Conservation (phyloP, 1,139 yeast species). For the Lodderomyces elongisporus region DNA sequence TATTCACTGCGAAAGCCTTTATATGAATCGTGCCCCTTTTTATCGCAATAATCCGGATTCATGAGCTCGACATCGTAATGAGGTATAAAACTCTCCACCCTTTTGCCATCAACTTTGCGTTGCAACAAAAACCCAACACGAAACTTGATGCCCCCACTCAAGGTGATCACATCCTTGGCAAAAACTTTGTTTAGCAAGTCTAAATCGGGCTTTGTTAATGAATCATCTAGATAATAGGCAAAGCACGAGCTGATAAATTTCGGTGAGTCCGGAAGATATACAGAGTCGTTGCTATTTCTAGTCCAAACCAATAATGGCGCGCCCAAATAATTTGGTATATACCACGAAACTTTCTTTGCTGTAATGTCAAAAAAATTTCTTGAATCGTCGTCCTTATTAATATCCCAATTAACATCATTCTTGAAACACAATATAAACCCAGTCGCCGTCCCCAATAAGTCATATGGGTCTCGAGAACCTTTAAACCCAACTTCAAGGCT, state of each 20-base stretch:
- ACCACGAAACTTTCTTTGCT: conserved; percentile 38
- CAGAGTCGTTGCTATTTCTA: conserved; percentile 38
- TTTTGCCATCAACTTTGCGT: conserved; percentile 36
- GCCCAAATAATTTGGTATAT: conserved; percentile 59
- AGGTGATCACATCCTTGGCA: conserved; percentile 51
- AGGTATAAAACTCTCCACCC: conserved; percentile 55
- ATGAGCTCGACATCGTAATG: conserved; percentile 65
- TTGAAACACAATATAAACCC: conserved; percentile 40
- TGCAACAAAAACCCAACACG: conserved; percentile 58
- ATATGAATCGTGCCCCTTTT: conserved; percentile 36
- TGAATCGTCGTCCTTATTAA: conserved; percentile 39
- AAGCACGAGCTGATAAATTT: conserved; percentile 44
- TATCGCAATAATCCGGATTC: conserved; percentile 56
- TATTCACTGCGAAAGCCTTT: conserved; percentile 37
- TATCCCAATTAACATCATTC: conserved; percentile 35
- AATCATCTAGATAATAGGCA: conserved; percentile 45
- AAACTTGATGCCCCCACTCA: conserved; percentile 59
- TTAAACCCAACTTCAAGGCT: conserved; percentile 52
- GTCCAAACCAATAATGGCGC: conserved; percentile 61
- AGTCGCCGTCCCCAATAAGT: conserved; percentile 32
- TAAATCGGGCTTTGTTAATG: conserved; percentile 9
- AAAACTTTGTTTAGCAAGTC: conserved; percentile 17
- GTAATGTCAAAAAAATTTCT: conserved; percentile 32
- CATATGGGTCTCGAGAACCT: conserved; percentile 45
- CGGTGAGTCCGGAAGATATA: conserved; percentile 41